Conservation (phyloP, 2,329 filamentous ascomycete species). For the Aspergillus luchuensis region DNA sequence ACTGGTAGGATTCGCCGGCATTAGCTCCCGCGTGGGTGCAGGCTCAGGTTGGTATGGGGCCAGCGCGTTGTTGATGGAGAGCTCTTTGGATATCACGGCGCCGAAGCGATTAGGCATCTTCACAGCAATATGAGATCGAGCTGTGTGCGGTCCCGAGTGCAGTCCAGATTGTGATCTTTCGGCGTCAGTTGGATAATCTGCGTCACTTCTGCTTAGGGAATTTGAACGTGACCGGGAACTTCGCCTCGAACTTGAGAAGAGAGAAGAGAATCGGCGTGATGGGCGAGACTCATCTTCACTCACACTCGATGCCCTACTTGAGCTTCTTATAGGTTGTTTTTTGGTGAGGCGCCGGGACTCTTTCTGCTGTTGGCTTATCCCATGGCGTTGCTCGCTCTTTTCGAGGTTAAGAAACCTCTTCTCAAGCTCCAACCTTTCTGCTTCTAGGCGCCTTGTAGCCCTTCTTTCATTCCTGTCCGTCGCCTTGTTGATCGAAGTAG, state of each 20-base stretch:
- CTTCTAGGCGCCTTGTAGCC: constrained; percentile 35
- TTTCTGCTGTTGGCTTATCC: constrained; percentile 20
- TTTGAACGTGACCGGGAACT: constrained; percentile 32
- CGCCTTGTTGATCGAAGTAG: constrained; percentile 24
- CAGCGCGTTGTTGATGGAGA: constrained; percentile 27
- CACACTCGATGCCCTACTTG: constrained; percentile 35
- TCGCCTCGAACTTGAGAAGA: constrained; percentile 32
- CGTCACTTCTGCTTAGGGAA: constrained; percentile 26
- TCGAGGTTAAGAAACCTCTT: constrained; percentile 28
- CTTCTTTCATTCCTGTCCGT: constrained; percentile 31
- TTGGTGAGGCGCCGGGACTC: constrained; percentile 37
- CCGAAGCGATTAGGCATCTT: constrained; percentile 35
- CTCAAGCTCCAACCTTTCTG: constrained; percentile 34
- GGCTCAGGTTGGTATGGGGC: constrained; percentile 14
- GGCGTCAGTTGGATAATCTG: neutral
- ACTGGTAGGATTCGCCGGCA: constrained; percentile 22
- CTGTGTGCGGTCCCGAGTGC: constrained; percentile 3
- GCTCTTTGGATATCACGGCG: constrained; percentile 33
- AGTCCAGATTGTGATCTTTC: constrained; percentile 10
- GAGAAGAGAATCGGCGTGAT: constrained; percentile 27
- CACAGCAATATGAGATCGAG: constrained; percentile 26
- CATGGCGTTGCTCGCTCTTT: constrained; percentile 23
- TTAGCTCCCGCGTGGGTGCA: constrained; percentile 15
- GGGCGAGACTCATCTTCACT: constrained; percentile 31
- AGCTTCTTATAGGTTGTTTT: constrained; percentile 35